Conservation (phyloP, 257 asterid species). For the Vinca minor region DNA sequence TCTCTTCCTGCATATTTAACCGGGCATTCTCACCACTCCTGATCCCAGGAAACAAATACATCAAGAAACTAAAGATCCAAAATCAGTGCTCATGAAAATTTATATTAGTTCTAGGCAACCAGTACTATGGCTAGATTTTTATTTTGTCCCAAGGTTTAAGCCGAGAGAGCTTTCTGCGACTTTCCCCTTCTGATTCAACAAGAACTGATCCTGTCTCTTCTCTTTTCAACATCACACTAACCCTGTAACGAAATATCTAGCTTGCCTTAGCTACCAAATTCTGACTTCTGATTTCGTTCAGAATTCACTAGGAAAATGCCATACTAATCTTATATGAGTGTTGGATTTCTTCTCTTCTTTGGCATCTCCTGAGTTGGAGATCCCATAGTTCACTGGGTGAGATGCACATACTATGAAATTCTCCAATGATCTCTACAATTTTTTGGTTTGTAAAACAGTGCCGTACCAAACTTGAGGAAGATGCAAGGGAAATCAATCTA, state of each 20-base stretch:
- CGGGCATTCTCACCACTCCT: not conserved
- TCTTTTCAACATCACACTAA: not conserved
- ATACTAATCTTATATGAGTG: not conserved
- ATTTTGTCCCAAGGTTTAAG: not conserved
- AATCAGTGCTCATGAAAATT: not conserved
- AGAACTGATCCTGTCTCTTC: not conserved
- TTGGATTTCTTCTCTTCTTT: not conserved
- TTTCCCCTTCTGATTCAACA: not conserved
- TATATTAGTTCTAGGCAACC: not conserved
- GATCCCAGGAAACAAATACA: not conserved
- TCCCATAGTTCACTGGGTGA: not conserved
- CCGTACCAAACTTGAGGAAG: not conserved
- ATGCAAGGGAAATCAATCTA: not conserved
- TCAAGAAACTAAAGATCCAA: not conserved
- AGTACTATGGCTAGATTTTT: not conserved
- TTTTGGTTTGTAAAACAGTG: not conserved
- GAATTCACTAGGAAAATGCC: not conserved
- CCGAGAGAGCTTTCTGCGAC: not conserved
- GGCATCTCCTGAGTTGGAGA: not conserved
- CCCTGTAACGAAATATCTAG: not conserved
- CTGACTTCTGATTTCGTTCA: not conserved
- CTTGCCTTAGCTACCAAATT: not conserved
- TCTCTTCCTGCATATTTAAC: not conserved
- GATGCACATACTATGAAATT: no score
- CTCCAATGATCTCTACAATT: not conserved